phyloP scores from a whole-genome alignment of 257 asterid species.

The Nicotiana paniculata region DNA sequence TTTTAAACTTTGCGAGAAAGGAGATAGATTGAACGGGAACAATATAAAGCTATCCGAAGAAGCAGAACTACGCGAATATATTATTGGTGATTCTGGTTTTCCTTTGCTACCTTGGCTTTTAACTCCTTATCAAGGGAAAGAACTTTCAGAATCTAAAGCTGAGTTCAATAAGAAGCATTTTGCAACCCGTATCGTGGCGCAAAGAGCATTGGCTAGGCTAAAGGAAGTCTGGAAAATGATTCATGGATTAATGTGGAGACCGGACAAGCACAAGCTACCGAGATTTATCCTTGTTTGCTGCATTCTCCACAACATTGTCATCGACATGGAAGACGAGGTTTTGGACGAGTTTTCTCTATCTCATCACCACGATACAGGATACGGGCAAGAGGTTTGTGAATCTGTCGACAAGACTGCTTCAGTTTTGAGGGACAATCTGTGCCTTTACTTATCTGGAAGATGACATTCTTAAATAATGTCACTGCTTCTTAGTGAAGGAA shows the following conservation, averaged over 20 bases:
- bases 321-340: slow-evolving; percentile 65
- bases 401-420: slow-evolving; percentile 41
- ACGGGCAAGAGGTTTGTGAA: slow-evolving; percentile 42
- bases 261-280: slow-evolving; percentile 82
- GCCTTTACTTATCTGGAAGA: slow-evolving; percentile 35
- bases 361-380: slow-evolving; percentile 52
- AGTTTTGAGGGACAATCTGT: slow-evolving; percentile 43
- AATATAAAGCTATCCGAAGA: slow-evolving; percentile 22
- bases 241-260: slow-evolving; percentile 77
- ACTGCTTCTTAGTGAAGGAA: background rate
- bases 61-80: slow-evolving; percentile 47
- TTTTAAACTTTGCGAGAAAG: slow-evolving; percentile 46
- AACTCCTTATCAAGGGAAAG: slow-evolving; percentile 60
- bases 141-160: slow-evolving; percentile 27
- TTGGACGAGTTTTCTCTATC: slow-evolving; percentile 28
- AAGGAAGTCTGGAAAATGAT: slow-evolving; percentile 83
- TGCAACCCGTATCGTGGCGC: slow-evolving; percentile 45
- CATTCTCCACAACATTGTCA: slow-evolving; percentile 75
- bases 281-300: slow-evolving; percentile 80
- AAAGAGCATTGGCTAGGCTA: slow-evolving; percentile 53
- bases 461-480: slow-evolving; percentile 9
- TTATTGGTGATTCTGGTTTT: slow-evolving; percentile 59
- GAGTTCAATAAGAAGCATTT: slow-evolving; percentile 48
- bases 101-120: slow-evolving; percentile 78
- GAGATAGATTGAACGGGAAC: slow-evolving; percentile 47